Evolutionary conservation across 176 grass and related monocot genomes (phyloP), one percentile per base, ranked within the genome.

Genomic region (Musa itinerans): DNA sequence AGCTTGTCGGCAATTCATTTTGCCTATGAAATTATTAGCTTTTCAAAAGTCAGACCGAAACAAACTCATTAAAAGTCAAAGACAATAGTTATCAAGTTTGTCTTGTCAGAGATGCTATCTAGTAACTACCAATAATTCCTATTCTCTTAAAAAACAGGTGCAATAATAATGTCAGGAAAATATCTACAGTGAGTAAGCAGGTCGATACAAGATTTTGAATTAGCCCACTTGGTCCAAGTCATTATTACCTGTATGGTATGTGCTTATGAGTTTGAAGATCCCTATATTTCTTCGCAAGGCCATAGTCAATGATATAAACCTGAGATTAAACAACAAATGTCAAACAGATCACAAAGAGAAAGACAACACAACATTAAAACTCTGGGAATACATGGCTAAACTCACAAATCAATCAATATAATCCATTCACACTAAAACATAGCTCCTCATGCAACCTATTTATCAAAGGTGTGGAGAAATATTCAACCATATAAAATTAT

Each of bases 271-370:
- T 92, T 53, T 92, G 90, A 80, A 92, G 84, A 29, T 89, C 86
- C 54, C 90, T 84, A 70, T 86, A 92, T 78, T 92, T 92, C 79
- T 92, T 92, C 8, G 90, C 83, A n/a, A 92, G 86, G 10, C 90
- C 90, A 89, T 92, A 92, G 69, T 92, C 90, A 80, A 92, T 92
- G 73, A 92, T 82, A 78, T 89, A 92, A 67, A 92, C 90, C 90
- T 92, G 90, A 20, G 8, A 80, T 16, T 11, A 22, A 50, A 79
- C 29, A 17, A 20, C 43, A 80, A 22, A 1, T 69, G 56, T 70
- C 67, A 51, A 53, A 2, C 20, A 49, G 3, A 68, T 24, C 1
- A 67, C 14, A 9, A 76, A 22, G 19, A 11, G 58, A 61, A 78
- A 77, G 25, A 56, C 7, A 5, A 49, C 20, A 74, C 13, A n/a